These are phyloP conservation scores for Lotmaria passim DNA, from an alignment of 208 protist genomes.

Conservation along the genomic window DNA sequence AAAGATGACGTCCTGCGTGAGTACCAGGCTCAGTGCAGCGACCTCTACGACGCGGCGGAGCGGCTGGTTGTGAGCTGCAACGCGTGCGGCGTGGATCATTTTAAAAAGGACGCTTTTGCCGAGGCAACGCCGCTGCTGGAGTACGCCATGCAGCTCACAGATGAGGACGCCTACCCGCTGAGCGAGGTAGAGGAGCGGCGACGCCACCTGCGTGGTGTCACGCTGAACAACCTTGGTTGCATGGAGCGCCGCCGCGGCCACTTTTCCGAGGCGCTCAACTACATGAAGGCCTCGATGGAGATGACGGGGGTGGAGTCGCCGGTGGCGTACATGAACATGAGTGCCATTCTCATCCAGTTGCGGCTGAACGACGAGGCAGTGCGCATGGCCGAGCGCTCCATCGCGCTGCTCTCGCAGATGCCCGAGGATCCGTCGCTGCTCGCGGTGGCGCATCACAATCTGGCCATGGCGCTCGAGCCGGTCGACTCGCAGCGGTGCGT, in stretches of 20 bases:
- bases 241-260: constrained; percentile 88
- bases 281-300: constrained; percentile 82
- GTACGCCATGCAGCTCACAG: constrained; percentile 76
- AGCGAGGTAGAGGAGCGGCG: constrained; percentile 64
- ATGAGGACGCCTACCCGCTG: constrained; percentile 64
- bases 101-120: constrained; percentile 81
- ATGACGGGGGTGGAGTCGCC: constrained; percentile 78
- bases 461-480: constrained; percentile 89
- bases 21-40: constrained; percentile 36
- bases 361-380: constrained; percentile 80
- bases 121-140: constrained; percentile 58
- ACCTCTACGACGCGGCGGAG: constrained; percentile 74
- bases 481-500: constrained; percentile 61
- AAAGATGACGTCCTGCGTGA: constrained; percentile 26
- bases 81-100: constrained; percentile 63
- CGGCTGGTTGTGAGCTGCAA: constrained; percentile 82
- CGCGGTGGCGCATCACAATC: constrained; percentile 90
- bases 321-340: constrained; percentile 90
- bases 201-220: constrained; percentile 78
- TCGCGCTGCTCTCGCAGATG: constrained; percentile 65
- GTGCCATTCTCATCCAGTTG: constrained; percentile 86
- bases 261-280: constrained; percentile 70
- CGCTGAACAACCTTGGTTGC: constrained; percentile 91
- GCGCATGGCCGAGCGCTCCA: constrained; percentile 66
- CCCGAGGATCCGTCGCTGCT: constrained; percentile 84